Conservation (phyloP, 768 basidiomycete species). For the Agaricus blazei region DNA sequence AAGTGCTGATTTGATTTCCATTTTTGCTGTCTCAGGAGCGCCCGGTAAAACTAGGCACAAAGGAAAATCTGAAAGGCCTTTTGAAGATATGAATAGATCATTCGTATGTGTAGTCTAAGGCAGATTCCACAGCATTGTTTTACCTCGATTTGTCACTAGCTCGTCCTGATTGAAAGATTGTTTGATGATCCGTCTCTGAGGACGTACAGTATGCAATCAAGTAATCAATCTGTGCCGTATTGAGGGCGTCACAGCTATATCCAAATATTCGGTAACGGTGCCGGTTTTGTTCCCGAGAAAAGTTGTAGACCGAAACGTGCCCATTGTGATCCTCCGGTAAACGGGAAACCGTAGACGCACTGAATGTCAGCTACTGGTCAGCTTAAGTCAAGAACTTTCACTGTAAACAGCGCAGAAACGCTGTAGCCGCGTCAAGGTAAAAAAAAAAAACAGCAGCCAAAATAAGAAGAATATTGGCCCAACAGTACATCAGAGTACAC, state of each 20-base stretch:
- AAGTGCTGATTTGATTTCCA: not conserved
- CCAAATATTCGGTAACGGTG: not conserved
- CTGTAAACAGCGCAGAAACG: too few relatives aligned
- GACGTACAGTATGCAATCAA: not conserved
- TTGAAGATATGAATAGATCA: not conserved
- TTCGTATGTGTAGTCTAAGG: not conserved
- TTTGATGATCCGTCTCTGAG: not conserved
- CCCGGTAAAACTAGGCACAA: not conserved
- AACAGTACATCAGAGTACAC: too few relatives aligned
- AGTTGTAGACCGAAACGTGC: fast-evolving
- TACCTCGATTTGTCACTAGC: not conserved
- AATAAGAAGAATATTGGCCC: too few relatives aligned
- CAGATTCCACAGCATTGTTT: not conserved
- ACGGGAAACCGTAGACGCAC: too few relatives aligned
- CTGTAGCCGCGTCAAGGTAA: too few relatives aligned
- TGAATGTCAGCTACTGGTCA: too few relatives aligned
- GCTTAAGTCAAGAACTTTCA: too few relatives aligned
- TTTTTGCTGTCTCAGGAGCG: not conserved
- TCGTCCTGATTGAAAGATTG: not conserved
- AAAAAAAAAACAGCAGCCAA: too few relatives aligned
- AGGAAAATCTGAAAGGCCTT: not conserved
- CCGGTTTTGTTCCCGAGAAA: not conserved
- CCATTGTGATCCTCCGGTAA: too few relatives aligned
- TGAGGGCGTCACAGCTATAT: not conserved
- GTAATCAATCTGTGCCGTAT: not conserved